phyloP scores from a whole-genome alignment of 495 filamentous ascomycete genomes.

The Talaromyces ruber region DNA sequence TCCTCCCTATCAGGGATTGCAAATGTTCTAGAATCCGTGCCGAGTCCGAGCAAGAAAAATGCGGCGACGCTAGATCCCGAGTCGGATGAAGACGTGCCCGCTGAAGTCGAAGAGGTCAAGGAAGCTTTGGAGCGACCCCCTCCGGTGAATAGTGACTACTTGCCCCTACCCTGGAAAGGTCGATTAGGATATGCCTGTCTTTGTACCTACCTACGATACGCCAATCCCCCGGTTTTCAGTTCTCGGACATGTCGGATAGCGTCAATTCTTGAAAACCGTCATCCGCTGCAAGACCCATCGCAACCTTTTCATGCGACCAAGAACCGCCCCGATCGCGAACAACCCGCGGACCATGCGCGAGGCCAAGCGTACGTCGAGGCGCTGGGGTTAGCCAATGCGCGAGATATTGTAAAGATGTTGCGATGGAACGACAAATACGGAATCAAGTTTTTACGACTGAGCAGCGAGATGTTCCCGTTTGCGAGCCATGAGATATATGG shows the following conservation, averaged over 20 bases:
- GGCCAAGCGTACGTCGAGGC: constrained; percentile 69
- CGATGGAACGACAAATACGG: constrained; percentile 90
- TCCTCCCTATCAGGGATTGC: constrained; percentile 16
- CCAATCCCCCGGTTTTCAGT: constrained; percentile 80
- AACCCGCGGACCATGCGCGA: constrained; percentile 51
- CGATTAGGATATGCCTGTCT: constrained; percentile 87
- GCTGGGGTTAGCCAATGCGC: constrained; percentile 72
- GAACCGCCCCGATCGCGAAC: constrained; percentile 67
- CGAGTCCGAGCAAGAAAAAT: constrained; percentile 6
- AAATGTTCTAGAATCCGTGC: constrained; percentile 8
- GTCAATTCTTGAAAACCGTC: constrained; percentile 80
- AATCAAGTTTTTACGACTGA: constrained; percentile 88
- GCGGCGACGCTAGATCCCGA: constrained; percentile 30
- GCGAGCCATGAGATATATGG: constrained; percentile 82
- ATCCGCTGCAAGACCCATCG: constrained; percentile 66
- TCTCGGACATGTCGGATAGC: constrained; percentile 88
- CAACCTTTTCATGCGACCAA: constrained; percentile 72
- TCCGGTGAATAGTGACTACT: constrained; percentile 74
- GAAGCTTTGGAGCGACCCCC: constrained; percentile 54
- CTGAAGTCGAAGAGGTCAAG: constrained; percentile 34
- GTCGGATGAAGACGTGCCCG: constrained; percentile 36
- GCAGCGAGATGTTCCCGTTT: constrained; percentile 95
- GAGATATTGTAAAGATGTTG: constrained; percentile 76
- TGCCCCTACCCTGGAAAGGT: constrained; percentile 91
- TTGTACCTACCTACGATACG: constrained; percentile 83